Conservation (phyloP, 345 rosid species). For the Isatis tinctoria region DNA sequence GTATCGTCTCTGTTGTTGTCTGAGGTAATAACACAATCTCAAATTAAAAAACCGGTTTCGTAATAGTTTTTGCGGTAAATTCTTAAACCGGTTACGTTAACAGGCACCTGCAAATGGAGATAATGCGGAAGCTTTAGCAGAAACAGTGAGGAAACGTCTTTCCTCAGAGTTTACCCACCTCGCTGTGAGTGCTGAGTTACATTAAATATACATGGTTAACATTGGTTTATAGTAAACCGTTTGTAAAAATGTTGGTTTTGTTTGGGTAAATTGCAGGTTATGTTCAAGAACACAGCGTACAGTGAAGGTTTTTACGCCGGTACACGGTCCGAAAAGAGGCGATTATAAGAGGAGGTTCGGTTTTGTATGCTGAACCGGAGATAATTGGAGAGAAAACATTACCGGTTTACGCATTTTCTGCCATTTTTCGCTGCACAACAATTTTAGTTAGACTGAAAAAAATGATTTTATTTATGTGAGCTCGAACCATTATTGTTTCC, state of each 20-base stretch:
- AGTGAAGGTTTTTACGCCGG: constrained; percentile 82
- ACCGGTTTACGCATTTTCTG: not conserved
- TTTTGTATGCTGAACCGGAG: constrained; percentile 2
- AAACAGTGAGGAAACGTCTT: constrained; percentile 48
- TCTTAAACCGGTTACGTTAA: not conserved
- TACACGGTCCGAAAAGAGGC: constrained; percentile 35
- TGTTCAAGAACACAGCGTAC: constrained; percentile 82
- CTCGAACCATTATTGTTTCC: too few relatives aligned
- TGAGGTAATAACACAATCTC: constrained; percentile 37
- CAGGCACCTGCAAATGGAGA: constrained; percentile 55
- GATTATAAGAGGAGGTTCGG: constrained; percentile 11
- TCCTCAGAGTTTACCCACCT: constrained; percentile 52
- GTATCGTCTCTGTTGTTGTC: constrained; percentile 53
- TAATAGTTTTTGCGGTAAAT: not conserved
- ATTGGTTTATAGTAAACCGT: not conserved
- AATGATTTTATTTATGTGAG: too few relatives aligned
- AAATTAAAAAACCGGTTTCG: not conserved
- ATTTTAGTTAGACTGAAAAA: not conserved
- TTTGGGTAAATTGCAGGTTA: constrained; percentile 44
- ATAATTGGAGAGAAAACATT: not conserved
- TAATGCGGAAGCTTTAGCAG: constrained; percentile 34
- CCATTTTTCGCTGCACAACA: not conserved
- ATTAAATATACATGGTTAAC: not conserved
- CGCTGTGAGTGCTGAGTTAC: constrained; percentile 71
- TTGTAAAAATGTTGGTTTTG: not conserved